Base-by-base conservation (phyloP, 768 basidiomycete species). In the Fibroporia radiculosa region DNA sequence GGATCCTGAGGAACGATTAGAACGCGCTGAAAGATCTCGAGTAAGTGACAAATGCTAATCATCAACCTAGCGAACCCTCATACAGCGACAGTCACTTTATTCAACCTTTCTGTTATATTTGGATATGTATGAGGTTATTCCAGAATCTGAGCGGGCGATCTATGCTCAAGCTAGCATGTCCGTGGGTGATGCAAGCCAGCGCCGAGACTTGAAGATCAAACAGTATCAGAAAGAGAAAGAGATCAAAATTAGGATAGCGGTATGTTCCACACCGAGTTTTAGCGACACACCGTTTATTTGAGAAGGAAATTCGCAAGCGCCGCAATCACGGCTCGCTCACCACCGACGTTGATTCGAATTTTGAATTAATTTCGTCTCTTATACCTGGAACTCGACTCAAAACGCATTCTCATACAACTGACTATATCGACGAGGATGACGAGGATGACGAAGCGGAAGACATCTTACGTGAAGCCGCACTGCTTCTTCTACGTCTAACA, bases 141-240 rank as follows among this genome's bases (percentile, higher is more conserved):
- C 82, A 0, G 70, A 74, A 25, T 68, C 71, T 2, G 83, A 89
- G 53, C 73, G 74, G 36, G 63, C 61, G 11, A 57, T 90, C 10
- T 75, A 81, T 52, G 66, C 64, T 34, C 71, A 70, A 37, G 72
- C 69, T 42, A 51, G 72, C 8, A 68, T 70, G 7, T 54, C 67
- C n/a, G 62, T 81, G 39, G 62, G 56, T 8, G 85, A 97, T 61
- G 75, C 82, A 16, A 74, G 78, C 1, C 77, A 74, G 57, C 73
- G 84, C 45, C 68, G 96, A 53, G 92, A 95, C 52, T 62, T 82
- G 26, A 99, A 96, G 69, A 96, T 99, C 51, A 81, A 78, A 49
- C 93, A 93, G 59, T 97, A 80, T 62, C 81, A 83, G 62, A 75
- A 78, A 45, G 92, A 95, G 64, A 93, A 88, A 62, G 84, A 86